Evolutionary conservation across 371 early-diverging fungal genomes (phyloP).

Genomic region (Batrachochytrium dendrobatidis): DNA sequence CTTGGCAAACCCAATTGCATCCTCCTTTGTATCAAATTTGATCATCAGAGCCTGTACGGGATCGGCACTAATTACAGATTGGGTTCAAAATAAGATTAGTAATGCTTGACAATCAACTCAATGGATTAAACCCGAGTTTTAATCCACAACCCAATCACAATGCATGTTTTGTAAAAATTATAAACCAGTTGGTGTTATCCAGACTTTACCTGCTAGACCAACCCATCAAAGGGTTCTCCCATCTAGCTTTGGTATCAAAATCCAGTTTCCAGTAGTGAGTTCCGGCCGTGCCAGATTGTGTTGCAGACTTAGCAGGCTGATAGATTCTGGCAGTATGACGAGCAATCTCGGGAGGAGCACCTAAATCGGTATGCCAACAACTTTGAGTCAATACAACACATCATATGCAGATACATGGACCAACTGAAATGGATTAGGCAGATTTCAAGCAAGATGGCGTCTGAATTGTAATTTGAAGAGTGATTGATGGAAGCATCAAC

Average conservation of each 20-base stretch:
- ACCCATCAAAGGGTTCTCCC: constrained; percentile 92
- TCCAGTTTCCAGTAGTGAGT: constrained; percentile 81
- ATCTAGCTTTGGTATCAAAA: constrained; percentile 78
- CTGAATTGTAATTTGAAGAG: no score
- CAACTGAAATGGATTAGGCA: no score
- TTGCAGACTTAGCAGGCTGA: constrained; percentile 73
- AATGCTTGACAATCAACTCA: constrained; percentile 3
- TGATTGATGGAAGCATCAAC: no score
- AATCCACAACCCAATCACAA: no score
- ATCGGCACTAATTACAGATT: constrained; percentile 63
- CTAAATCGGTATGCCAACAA: constrained; percentile 15
- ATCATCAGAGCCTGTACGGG: constrained; percentile 74
- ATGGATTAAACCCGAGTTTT: no score
- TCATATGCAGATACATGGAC: no score
- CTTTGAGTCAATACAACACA: no score
- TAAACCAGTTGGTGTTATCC: no score
- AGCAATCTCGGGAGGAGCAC: constrained; percentile 34
- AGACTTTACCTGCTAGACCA: constrained; percentile 76
- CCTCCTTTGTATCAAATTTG: constrained; percentile 80
- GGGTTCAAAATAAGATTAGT: no score
- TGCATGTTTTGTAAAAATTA: no score
- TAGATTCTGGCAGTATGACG: constrained; percentile 79
- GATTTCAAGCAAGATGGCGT: no score
- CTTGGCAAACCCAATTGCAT: constrained; percentile 87
- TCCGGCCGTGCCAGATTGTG: constrained; percentile 74